Conservation (phyloP, 2,329 filamentous ascomycete genomes). For the Cadophora luteo-olivacea region DNA sequence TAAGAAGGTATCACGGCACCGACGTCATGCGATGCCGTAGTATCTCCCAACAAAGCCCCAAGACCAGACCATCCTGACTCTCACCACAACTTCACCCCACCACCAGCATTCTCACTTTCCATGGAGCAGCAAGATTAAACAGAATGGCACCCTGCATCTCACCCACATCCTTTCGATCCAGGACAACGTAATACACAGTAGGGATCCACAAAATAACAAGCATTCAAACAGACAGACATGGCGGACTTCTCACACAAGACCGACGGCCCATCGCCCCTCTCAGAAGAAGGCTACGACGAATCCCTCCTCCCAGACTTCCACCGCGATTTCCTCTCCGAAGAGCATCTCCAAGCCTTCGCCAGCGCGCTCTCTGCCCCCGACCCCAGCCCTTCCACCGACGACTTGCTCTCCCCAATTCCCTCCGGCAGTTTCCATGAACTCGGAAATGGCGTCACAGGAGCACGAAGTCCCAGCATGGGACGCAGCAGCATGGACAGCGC, state of each 20-base stretch:
- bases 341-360: constrained; percentile 79
- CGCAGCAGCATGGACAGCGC: constrained; percentile 22
- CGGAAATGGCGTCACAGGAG: constrained; percentile 12
- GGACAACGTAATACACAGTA: constrained; percentile 7
- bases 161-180: not conserved
- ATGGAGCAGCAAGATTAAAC: not conserved
- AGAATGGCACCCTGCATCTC: constrained; percentile 15
- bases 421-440: not conserved
- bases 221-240: constrained; percentile 33
- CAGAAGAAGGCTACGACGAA: constrained; percentile 72
- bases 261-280: constrained; percentile 61
- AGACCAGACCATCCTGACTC: constrained; percentile 10
- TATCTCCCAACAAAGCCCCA: constrained; percentile 20
- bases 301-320: constrained; percentile 78
- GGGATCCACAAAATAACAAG: not conserved
- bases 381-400: constrained; percentile 67
- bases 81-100: constrained; percentile 14
- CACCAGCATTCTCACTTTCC: constrained; percentile 14
- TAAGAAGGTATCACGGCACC: constrained; percentile 22
- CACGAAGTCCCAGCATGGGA: constrained; percentile 16
- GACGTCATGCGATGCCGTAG: constrained; percentile 29
- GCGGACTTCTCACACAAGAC: constrained; percentile 46
- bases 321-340: constrained; percentile 75
- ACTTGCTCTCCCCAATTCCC: constrained; percentile 42
- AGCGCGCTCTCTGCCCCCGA: constrained; percentile 84